Conservation (phyloP, 2,329 filamentous ascomycete genomes). For the Phyllosticta capitalensis region DNA sequence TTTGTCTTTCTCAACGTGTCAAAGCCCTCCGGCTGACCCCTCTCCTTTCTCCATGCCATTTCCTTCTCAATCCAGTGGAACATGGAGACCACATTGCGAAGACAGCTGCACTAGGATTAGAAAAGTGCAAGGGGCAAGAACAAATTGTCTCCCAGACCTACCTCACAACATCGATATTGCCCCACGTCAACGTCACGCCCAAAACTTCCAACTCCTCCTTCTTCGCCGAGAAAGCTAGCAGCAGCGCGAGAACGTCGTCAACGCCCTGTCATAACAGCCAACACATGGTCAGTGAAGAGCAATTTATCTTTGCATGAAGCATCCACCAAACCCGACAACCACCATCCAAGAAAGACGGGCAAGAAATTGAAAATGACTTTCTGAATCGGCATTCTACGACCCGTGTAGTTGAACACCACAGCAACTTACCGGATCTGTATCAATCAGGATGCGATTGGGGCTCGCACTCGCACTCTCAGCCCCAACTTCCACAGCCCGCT, state of each 20-base stretch:
- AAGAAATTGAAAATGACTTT: neutral
- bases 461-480: neutral
- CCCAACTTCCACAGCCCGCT: neutral
- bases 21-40: constrained; percentile 61
- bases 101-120: constrained; percentile 47
- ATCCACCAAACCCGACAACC: too few relatives aligned
- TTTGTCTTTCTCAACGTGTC: constrained; percentile 61
- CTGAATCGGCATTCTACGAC: too few relatives aligned
- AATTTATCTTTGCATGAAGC: neutral
- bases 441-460: constrained; percentile 62
- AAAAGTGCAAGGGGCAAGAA: too few relatives aligned
- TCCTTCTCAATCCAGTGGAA: constrained; percentile 92
- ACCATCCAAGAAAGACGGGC: too few relatives aligned
- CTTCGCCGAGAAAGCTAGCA: constrained; percentile 73
- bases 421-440: constrained; percentile 73
- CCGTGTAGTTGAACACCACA: too few relatives aligned
- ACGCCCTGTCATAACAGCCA: constrained; percentile 48
- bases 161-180: constrained; percentile 83
- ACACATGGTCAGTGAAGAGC: neutral
- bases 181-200: constrained; percentile 83
- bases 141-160: constrained; percentile 28
- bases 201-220: constrained; percentile 78
- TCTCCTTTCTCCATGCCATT: constrained; percentile 66
- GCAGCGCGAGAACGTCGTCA: constrained; percentile 82
- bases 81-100: constrained; percentile 79